Conservation (phyloP, 805 yeast species). For the Helenozyma baotianmanensis region DNA sequence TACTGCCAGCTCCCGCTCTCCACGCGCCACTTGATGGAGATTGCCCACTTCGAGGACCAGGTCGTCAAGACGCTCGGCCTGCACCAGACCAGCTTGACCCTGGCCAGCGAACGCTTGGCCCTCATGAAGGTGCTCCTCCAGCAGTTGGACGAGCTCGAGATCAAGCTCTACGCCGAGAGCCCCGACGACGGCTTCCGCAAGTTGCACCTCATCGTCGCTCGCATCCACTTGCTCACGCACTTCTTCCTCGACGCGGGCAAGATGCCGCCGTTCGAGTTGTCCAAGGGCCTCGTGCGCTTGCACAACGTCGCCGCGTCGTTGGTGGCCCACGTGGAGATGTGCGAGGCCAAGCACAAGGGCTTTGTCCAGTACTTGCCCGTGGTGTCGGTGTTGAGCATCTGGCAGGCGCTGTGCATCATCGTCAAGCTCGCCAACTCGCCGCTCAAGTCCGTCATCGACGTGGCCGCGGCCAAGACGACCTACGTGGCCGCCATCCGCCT, state of each 20-base stretch:
- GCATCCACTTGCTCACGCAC: constrained; percentile 80
- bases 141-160: constrained; percentile 74
- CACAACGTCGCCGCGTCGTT: constrained; percentile 77
- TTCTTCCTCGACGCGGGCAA: constrained; percentile 65
- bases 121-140: constrained; percentile 63
- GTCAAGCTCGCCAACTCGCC: constrained; percentile 77
- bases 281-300: constrained; percentile 68
- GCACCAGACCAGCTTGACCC: constrained; percentile 63
- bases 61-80: constrained; percentile 70
- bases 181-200: constrained; percentile 62
- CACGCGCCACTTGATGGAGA: constrained; percentile 74
- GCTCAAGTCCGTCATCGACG: constrained; percentile 60
- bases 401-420: constrained; percentile 90
- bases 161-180: constrained; percentile 38
- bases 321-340: constrained; percentile 59
- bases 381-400: constrained; percentile 71
- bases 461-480: constrained; percentile 64
- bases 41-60: constrained; percentile 83
- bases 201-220: constrained; percentile 64
- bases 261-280: constrained; percentile 54
- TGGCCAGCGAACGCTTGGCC: constrained; percentile 69
- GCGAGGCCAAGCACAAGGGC: constrained; percentile 53
- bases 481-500: constrained; percentile 64
- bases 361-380: constrained; percentile 80
- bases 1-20: constrained; percentile 46